Base-by-base conservation (phyloP, 257 asterid species). In the Solanum virginianum region DNA sequence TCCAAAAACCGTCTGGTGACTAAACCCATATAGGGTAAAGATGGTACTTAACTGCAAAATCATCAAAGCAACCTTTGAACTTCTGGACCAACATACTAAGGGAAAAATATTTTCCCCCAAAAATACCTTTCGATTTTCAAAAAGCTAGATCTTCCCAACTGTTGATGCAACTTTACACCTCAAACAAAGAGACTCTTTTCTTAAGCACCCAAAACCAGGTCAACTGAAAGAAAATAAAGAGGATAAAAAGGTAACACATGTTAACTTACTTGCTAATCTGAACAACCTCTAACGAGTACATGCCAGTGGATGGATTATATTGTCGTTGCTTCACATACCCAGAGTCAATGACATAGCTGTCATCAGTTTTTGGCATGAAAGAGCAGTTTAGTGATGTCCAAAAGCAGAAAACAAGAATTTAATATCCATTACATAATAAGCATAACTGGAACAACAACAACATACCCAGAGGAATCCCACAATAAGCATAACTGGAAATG, bases 301-400 rank as follows among this genome's bases (percentile, higher is more conserved):
- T 95, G 95, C 98, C 98, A 85, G 93, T 91, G 85, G 97, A 90
- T 85, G 99, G 98, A 90, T 95, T 96, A 90, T 96, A 96, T 72
- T 95, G 97, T 32, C 98, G 94, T 86, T 96, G 98, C 94, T 96
- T 96, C 91, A 96, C 99, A 85, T 91, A 94, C 86, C 99, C 99
- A 70, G 97, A 85, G 91, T 95, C 99, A 87, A 95, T 91, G 16
- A 96, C 99, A 83, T 96, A 96, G 89, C 98, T 96, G 65, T 60
- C 87, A 90, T 68, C 68, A 79, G 24, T 11, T 75, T 75, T 75
- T 47, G 51, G 82, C 62, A 75, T 49, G 62, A 49, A 75, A 49
- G 15, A 49, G 39, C 81, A n/a, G 81, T 74, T 43, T 74, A 45
- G 26, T 45, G 81, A 72, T n/a, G 39, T n/a, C 39, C 39, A 22